Evolutionary conservation across 2,329 filamentous ascomycete species (phyloP).

Genomic region (Aspergillus sojae): DNA sequence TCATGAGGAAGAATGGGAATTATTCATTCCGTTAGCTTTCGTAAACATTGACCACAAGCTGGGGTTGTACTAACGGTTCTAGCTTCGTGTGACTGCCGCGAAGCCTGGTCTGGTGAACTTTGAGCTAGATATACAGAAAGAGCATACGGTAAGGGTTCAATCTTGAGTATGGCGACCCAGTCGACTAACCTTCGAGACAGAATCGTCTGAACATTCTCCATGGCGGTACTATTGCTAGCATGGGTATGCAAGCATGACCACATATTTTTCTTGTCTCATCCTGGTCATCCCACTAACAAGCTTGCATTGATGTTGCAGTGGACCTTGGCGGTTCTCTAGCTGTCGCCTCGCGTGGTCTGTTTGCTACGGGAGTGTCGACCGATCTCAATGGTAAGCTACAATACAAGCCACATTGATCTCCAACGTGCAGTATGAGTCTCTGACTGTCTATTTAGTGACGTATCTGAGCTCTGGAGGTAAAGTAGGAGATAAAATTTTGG

Average conservation of each 20-base stretch:
- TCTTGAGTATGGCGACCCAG: neutral
- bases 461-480: conserved; percentile 66
- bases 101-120: conserved; percentile 65
- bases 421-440: neutral
- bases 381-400: conserved; percentile 59
- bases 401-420: neutral
- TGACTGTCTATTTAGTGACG: conserved; percentile 51
- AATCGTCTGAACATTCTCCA: conserved; percentile 68
- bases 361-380: conserved; percentile 67
- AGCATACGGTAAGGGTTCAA: conserved; percentile 60
- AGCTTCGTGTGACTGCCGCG: conserved; percentile 65
- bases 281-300: neutral
- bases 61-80: conserved; percentile 5
- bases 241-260: conserved; percentile 41
- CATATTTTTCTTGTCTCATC: neutral
- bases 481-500: conserved; percentile 61
- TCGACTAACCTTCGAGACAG: conserved; percentile 38
- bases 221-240: conserved; percentile 67
- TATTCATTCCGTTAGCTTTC: neutral
- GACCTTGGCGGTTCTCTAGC: conserved; percentile 69
- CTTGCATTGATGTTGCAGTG: conserved; percentile 42
- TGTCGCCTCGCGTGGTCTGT: conserved; percentile 66
- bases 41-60: conserved; percentile 2
- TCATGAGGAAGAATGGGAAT: neutral
- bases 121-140: conserved; percentile 64